Evolutionary conservation across 441 rosid genomes (phyloP).

Genomic region (Raphanus hybrid): DNA sequence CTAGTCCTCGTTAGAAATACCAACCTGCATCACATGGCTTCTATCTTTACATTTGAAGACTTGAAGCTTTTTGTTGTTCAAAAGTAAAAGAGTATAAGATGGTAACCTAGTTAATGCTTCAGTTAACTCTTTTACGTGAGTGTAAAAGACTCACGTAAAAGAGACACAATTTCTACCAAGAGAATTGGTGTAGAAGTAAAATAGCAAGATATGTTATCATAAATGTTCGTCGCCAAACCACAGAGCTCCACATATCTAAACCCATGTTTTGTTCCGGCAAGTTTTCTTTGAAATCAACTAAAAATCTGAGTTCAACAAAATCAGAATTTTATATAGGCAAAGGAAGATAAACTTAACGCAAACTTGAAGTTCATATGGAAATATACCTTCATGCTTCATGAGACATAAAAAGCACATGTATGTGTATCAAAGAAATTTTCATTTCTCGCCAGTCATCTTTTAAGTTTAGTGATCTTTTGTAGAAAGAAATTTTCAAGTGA

Average conservation of each 20-base stretch:
- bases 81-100: not conserved
- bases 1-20: no score
- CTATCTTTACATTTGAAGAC: no score
- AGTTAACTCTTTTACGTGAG: not conserved
- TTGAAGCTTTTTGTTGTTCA: not conserved
- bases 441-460: not conserved
- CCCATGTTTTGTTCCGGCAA: not conserved
- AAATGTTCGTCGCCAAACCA: not conserved
- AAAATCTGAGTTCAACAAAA: not conserved
- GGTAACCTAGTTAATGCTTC: not conserved
- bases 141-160: not conserved
- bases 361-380: not conserved
- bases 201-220: not conserved
- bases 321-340: not conserved
- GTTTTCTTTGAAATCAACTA: not conserved
- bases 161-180: not conserved
- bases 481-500: not conserved
- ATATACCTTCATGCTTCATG: not conserved
- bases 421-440: not conserved
- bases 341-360: not conserved
- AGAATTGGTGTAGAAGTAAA: not conserved
- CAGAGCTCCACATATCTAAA: not conserved
- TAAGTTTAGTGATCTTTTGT: not conserved
- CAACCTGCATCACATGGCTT: no score
- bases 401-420: not conserved